Evolutionary conservation across 345 rosid species (phyloP).

Genomic region (Dipteronia sinensis): DNA sequence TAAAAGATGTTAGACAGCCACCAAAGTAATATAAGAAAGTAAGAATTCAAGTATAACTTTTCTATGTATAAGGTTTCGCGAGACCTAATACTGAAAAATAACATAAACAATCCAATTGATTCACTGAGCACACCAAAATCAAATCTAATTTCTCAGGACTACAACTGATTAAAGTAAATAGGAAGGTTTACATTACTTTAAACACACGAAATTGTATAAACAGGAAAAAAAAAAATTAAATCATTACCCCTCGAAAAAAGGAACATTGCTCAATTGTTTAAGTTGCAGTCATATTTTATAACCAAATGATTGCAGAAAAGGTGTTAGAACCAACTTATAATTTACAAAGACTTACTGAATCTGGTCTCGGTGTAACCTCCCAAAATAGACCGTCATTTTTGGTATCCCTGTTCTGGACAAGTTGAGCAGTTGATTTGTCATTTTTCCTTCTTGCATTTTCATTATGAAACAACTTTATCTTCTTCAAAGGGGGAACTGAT

Average conservation of each 20-base stretch:
- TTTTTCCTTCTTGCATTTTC: slow-evolving; percentile 12
- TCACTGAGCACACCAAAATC: background rate
- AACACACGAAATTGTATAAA: background rate
- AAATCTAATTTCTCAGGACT: slow-evolving; percentile 1
- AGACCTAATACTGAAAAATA: background rate
- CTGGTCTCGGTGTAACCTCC: slow-evolving; percentile 29
- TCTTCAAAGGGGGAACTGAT: slow-evolving; percentile 35
- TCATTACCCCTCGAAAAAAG: background rate
- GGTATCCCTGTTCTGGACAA: slow-evolving; percentile 18
- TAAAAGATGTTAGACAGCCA: slow-evolving; percentile 18
- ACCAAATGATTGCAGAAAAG: background rate
- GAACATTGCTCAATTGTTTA: background rate
- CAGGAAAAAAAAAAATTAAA: background rate
- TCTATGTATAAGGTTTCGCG: background rate
- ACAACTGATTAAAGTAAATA: background rate
- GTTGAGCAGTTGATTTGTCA: slow-evolving; percentile 18
- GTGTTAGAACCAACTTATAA: slow-evolving; percentile 1
- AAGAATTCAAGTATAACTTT: background rate
- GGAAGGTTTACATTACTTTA: background rate
- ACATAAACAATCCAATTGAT: background rate
- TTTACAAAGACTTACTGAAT: slow-evolving; percentile 33
- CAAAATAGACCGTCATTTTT: slow-evolving; percentile 21
- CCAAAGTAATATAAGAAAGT: background rate
- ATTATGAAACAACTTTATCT: slow-evolving; percentile 36
- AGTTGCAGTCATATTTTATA: too few species aligned